Conservation (phyloP, 2,329 filamentous ascomycete species). For the Diaporthe eres region DNA sequence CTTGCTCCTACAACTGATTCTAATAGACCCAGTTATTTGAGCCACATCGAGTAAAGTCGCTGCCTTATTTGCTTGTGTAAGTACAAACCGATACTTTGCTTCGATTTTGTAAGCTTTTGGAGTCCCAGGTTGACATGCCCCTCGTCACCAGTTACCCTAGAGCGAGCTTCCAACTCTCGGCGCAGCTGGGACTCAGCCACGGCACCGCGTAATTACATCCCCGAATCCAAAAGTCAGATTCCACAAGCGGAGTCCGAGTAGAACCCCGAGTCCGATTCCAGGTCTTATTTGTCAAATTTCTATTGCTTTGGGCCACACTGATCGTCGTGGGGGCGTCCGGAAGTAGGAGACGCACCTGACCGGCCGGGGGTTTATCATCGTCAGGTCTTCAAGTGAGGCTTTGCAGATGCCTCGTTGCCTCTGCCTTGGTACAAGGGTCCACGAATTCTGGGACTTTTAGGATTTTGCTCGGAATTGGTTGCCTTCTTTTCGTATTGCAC, state of each 20-base stretch:
- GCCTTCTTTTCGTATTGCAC: slow-evolving; percentile 2
- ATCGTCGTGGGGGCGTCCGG: not conserved
- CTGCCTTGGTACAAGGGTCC: not conserved
- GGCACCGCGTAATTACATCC: not conserved
- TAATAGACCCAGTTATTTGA: too few species aligned
- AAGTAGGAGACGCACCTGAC: not conserved
- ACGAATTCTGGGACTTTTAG: not conserved
- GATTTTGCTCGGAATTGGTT: not conserved
- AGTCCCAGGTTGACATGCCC: not conserved
- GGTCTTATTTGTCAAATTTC: not conserved
- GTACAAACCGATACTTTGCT: not conserved
- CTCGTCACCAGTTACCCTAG: not conserved
- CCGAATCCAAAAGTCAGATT: not conserved
- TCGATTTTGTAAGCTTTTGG: not conserved
- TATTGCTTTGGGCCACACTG: not conserved
- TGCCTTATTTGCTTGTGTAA: not conserved
- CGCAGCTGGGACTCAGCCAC: not conserved
- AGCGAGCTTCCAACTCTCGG: not conserved
- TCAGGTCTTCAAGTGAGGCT: slow-evolving; percentile 6
- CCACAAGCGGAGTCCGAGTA: not conserved
- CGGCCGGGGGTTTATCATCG: too few species aligned
- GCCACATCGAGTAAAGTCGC: not conserved
- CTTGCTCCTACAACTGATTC: not conserved
- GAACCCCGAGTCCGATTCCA: not conserved
- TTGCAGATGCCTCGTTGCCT: slow-evolving; percentile 14